Conservation (phyloP, 169 alveolate species). For the Babesia bigemina region DNA sequence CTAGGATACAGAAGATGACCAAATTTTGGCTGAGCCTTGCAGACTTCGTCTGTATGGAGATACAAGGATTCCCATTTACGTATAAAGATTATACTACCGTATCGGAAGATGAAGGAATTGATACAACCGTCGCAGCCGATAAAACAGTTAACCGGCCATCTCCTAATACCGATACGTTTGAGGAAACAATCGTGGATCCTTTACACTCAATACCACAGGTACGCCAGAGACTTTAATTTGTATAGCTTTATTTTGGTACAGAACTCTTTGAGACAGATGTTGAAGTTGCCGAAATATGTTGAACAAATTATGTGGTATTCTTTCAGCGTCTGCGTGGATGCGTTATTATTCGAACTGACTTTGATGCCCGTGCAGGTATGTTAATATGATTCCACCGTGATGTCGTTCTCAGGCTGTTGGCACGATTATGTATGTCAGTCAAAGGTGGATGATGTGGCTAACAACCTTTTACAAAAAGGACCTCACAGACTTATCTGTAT, state of each 20-base stretch:
- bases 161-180: background rate
- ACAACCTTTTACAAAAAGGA: background rate
- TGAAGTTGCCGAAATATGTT: constrained; percentile 64
- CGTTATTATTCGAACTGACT: constrained; percentile 73
- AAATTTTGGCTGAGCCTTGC: constrained; percentile 10
- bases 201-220: constrained; percentile 56
- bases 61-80: constrained; percentile 24
- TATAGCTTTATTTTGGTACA: background rate
- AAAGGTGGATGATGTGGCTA: background rate
- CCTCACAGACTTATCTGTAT: background rate
- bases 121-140: background rate
- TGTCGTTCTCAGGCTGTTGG: constrained; percentile 28
- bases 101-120: background rate
- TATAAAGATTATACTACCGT: background rate
- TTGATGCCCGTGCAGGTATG: constrained; percentile 75
- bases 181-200: constrained; percentile 6
- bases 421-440: background rate
- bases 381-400: background rate
- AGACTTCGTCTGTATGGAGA: constrained; percentile 30
- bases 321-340: constrained; percentile 69
- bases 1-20: constrained; percentile 1
- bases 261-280: constrained; percentile 71
- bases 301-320: constrained; percentile 73
- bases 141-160: background rate
- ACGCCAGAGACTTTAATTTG: background rate